Evolutionary conservation across 2,329 filamentous ascomycete species (phyloP).

Genomic region (Fusarium robinianum): DNA sequence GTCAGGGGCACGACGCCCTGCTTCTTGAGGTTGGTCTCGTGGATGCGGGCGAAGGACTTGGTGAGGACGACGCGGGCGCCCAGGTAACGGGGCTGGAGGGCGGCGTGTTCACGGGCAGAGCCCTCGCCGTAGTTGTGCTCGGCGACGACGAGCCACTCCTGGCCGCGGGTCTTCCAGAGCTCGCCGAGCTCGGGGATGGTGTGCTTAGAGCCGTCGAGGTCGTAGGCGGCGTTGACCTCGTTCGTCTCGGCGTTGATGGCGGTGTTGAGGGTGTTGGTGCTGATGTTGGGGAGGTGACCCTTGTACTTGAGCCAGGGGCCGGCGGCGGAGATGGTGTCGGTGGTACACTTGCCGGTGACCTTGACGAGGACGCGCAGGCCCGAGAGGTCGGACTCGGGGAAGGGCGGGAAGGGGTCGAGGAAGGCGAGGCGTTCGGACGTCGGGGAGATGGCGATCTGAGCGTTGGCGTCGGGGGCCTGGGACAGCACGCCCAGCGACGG

Average conservation of each 20-base stretch:
- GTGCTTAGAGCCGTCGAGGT: slow-evolving; percentile 72
- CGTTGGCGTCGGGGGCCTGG: slow-evolving; percentile 70
- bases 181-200: slow-evolving; percentile 87
- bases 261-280: slow-evolving; percentile 94
- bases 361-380: slow-evolving; percentile 90
- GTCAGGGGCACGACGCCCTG: slow-evolving; percentile 95
- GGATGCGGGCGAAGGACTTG: slow-evolving; percentile 89
- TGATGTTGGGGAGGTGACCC: slow-evolving; percentile 97
- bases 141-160: slow-evolving; percentile 90
- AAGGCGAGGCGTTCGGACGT: slow-evolving; percentile 89
- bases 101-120: slow-evolving; percentile 85
- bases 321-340: slow-evolving; percentile 94
- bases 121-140: slow-evolving; percentile 98
- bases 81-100: slow-evolving; percentile 87
- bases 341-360: slow-evolving; percentile 95
- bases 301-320: slow-evolving; percentile 99
- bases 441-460: slow-evolving; percentile 78
- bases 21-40: slow-evolving; percentile 96
- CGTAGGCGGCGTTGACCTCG: slow-evolving; percentile 91
- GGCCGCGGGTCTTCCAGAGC: slow-evolving; percentile 75
- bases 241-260: slow-evolving; percentile 90
- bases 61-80: slow-evolving; percentile 81
- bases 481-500: slow-evolving; percentile 73
- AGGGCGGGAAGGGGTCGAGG: slow-evolving; percentile 86
- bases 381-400: slow-evolving; percentile 74